Evolutionary conservation across 192 early-diverging fungal genomes (phyloP).

Genomic region (Umbelopsis sp.): DNA sequence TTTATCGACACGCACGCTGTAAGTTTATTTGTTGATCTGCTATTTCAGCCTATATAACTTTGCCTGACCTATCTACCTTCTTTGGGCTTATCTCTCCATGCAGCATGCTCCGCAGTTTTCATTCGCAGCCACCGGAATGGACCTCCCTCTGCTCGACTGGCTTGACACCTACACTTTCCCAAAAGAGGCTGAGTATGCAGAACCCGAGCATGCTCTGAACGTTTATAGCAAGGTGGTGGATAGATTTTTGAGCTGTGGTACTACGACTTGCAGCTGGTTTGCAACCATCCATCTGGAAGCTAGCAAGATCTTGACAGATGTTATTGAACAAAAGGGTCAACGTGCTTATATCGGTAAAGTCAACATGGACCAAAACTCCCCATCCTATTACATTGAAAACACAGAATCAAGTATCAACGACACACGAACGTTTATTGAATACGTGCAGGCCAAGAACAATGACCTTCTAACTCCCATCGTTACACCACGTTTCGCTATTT

Average conservation of each 20-base stretch:
- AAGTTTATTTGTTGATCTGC: slow-evolving; percentile 25
- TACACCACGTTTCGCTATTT: slow-evolving; percentile 93
- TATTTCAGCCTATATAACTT: background rate
- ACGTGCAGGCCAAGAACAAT: slow-evolving; percentile 44
- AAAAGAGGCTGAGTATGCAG: slow-evolving; percentile 73
- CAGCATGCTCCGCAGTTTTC: slow-evolving; percentile 91
- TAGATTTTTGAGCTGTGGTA: slow-evolving; percentile 77
- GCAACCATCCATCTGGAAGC: slow-evolving; percentile 86
- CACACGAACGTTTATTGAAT: slow-evolving; percentile 68
- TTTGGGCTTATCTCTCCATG: background rate
- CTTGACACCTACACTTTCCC: slow-evolving; percentile 91
- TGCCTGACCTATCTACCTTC: too few species aligned
- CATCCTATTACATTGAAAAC: slow-evolving; percentile 75
- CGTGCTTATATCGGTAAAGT: slow-evolving; percentile 95
- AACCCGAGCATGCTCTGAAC: slow-evolving; percentile 62
- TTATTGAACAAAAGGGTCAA: slow-evolving; percentile 79
- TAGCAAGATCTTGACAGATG: slow-evolving; percentile 71
- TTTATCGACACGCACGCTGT: slow-evolving; percentile 91
- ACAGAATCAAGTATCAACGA: slow-evolving; percentile 65
- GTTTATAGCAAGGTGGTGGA: slow-evolving; percentile 71
- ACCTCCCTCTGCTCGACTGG: slow-evolving; percentile 89
- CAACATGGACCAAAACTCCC: slow-evolving; percentile 91
- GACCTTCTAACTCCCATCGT: slow-evolving; percentile 74
- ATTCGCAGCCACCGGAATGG: slow-evolving; percentile 87
- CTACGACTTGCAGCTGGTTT: slow-evolving; percentile 91